Evolutionary conservation across 768 basidiomycete genomes (phyloP).

Genomic region (Mycena chlorophos): DNA sequence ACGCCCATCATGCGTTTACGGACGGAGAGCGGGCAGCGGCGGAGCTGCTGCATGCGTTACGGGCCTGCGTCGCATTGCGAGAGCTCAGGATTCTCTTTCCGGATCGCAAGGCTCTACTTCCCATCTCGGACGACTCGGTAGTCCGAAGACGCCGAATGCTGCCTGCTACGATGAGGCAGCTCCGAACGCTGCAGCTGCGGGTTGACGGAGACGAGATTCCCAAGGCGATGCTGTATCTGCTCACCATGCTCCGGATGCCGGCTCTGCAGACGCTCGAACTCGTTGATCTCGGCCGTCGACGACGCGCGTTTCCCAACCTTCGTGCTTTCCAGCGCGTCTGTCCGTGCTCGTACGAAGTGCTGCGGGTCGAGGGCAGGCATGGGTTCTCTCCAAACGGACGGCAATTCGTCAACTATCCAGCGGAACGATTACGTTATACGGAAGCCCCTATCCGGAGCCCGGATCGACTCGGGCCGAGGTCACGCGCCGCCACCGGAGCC

Average conservation of each 20-base stretch:
- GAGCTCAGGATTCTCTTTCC: constrained; percentile 61
- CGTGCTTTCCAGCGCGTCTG: constrained; percentile 49
- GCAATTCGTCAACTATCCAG: constrained; percentile 1
- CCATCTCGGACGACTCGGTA: constrained; percentile 19
- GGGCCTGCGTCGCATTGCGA: constrained; percentile 50
- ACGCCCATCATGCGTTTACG: constrained; percentile 72
- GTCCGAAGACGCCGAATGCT: constrained; percentile 29
- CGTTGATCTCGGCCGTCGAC: constrained; percentile 41
- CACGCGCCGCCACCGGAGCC: constrained; percentile 8
- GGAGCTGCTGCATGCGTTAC: constrained; percentile 60
- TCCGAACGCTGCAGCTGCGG: constrained; percentile 49
- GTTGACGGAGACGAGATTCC: constrained; percentile 60
- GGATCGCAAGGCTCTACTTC: constrained; percentile 29
- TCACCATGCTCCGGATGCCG: constrained; percentile 52
- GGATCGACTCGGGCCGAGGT: background rate
- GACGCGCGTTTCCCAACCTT: constrained; percentile 44
- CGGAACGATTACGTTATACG: background rate
- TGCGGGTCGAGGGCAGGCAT: constrained; percentile 24
- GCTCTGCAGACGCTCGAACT: constrained; percentile 49
- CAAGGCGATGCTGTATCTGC: constrained; percentile 54
- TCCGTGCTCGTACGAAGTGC: constrained; percentile 13
- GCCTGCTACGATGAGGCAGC: constrained; percentile 41
- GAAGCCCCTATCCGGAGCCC: background rate
- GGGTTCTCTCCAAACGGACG: background rate
- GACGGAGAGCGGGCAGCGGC: constrained; percentile 53